Evolutionary conservation across 805 yeast species (phyloP), one percentile per base, ranked within the genome.

Genomic region (Candida krabiensis): DNA sequence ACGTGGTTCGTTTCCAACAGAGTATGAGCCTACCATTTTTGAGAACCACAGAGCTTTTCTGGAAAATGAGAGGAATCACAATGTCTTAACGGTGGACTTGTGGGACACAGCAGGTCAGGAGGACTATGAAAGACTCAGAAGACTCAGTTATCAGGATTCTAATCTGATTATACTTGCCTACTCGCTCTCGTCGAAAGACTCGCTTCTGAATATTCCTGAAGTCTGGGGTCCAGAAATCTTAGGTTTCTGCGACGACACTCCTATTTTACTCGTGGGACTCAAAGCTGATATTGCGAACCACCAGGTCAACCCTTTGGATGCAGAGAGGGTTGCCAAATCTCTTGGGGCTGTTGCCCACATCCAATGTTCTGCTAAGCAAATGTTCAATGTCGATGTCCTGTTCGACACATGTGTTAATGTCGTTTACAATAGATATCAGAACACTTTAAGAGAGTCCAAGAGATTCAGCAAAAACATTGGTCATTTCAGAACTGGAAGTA

Each of bases 21-120:
- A 91, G 66, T 91, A 91, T 63, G 97, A 93, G 38, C 98, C 98
- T 46, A 91, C 99, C 16, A 97, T 91, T 34, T 89, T 91, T 60
- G 96, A 90, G 64, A 89, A 89, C 67, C 87, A 86, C 58, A 90
- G 96, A 17, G 95, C 87, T 15, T 86, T 87, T 39, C 82, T 86
- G 69, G 87, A 89, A 58, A 96, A 96, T 38, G 95, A 87, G 81
- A 61, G 96, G 79, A 66, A 96, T 90, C 37, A 85, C 80, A 67
- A 89, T 90, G 28, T 75, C 82, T 74, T 85, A 53, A 86, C 86
- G 52, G 72, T 88, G 35, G 96, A 95, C 25, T 72, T 89, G 30
- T 88, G 96, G 96, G 96, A 88, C 72, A 89, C 96, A 2, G 96
- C 96, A 2, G 96, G 96, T 15, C 96, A 88, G 64, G 83, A 86